These are phyloP conservation scores for Monotropa hypopitys DNA, from an alignment of 179 eudicot species.

Conservation along the genomic window DNA sequence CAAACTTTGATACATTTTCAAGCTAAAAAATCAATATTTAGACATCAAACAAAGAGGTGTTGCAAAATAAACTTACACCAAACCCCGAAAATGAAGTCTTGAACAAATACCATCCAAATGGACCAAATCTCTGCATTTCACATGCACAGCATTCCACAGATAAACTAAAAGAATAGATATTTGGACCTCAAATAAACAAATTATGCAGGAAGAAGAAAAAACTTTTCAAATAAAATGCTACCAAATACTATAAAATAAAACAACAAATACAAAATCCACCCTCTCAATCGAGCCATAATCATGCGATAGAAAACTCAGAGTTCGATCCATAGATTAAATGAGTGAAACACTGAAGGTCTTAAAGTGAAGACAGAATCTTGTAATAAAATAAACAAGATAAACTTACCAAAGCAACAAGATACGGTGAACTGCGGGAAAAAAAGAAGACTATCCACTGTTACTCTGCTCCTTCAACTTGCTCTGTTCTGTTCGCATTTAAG, in stretches of 20 bases:
- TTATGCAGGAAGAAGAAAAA: neutral
- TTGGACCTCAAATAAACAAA: neutral
- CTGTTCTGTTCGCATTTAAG: constrained; percentile 7
- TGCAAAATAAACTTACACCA: neutral
- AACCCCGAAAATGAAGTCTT: neutral
- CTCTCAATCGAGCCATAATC: constrained; percentile 21
- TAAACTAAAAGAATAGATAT: constrained; percentile 8
- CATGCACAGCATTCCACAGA: neutral
- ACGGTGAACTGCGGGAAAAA: neutral
- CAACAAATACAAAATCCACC: constrained; percentile 6
- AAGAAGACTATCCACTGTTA: constrained; percentile 3
- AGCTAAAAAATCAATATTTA: constrained; percentile 9
- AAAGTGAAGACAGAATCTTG: constrained; percentile 2
- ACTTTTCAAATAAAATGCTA: neutral
- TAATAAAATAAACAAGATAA: neutral
- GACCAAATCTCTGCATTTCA: neutral
- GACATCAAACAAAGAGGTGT: neutral
- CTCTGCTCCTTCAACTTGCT: neutral
- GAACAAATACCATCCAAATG: neutral
- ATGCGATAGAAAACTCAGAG: constrained; percentile 1
- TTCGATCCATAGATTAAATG: constrained; percentile 15
- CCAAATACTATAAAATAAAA: neutral
- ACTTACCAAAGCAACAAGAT: neutral
- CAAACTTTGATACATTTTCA: constrained; percentile 5
- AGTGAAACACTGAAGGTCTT: constrained; percentile 7